These are phyloP conservation scores for Phytophthora fragariaefolia DNA, from an alignment of 352 stramenopile species.

Conservation along the genomic window DNA sequence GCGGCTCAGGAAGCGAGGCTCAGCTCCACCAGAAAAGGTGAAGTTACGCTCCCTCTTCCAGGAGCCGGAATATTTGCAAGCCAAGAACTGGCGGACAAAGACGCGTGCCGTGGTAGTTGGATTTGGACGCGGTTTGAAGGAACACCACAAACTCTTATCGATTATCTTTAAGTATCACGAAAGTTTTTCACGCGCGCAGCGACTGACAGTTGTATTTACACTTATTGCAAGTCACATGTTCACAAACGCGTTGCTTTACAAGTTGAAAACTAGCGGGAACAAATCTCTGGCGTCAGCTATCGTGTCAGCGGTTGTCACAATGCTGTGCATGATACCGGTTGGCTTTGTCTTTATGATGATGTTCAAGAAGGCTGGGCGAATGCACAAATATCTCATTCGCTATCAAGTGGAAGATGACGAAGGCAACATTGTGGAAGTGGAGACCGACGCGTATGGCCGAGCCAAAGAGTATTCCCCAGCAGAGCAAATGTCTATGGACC, in stretches of 20 bases:
- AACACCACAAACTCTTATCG: conserved; percentile 73
- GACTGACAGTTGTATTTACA: conserved; percentile 75
- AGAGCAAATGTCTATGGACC: conserved; percentile 62
- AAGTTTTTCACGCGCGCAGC: conserved; percentile 65
- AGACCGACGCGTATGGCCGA: conserved; percentile 72
- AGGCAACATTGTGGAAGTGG: conserved; percentile 64
- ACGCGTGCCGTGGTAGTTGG: conserved; percentile 39
- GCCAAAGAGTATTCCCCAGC: conserved; percentile 51
- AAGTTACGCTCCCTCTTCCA: conserved; percentile 69
- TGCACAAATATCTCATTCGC: conserved; percentile 67
- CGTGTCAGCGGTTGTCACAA: conserved; percentile 63
- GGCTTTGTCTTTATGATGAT: conserved; percentile 71
- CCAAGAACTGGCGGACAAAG: conserved; percentile 55
- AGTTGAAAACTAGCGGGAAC: conserved; percentile 48
- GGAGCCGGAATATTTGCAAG: conserved; percentile 63
- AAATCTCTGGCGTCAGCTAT: conserved; percentile 59
- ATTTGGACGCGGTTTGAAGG: conserved; percentile 60
- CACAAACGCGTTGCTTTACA: conserved; percentile 69
- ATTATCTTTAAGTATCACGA: conserved; percentile 82
- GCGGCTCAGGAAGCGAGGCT: conserved; percentile 38
- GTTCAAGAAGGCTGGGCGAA: conserved; percentile 73
- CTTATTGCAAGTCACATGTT: conserved; percentile 80
- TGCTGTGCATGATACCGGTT: conserved; percentile 69
- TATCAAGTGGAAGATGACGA: conserved; percentile 70
- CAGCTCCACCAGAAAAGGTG: conserved; percentile 49